Evolutionary conservation across 208 protist species (phyloP), one percentile per base, ranked within the genome.

Genomic region (Leishmania braziliensis): DNA sequence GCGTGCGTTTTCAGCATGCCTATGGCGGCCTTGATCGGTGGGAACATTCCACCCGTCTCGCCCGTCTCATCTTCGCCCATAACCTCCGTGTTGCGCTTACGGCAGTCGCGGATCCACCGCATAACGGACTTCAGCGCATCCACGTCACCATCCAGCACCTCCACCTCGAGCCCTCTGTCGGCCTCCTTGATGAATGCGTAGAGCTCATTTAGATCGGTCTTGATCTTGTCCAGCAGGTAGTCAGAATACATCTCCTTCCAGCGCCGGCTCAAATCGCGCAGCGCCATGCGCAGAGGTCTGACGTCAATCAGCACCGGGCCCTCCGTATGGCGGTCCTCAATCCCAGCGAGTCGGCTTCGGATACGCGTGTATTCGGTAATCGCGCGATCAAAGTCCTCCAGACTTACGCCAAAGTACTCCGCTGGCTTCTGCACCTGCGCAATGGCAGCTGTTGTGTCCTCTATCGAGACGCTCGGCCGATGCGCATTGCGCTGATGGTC

Each of bases 211-310:
- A 99, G 85, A 66, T 97, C 94, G 0, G 80, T 86, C 68, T 91
- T 90, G 63, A 98, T 97, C 81, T 98, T 95, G 50, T 97, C 89
- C 66, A 98, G 94, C 63, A 99, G 88, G 90, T 97, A 98, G 84
- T 96, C 92, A 0, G 98, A 98, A 88, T 97, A 99, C 84, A 95
- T 97, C 74, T 98, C 97, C 77, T 95, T 97, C 98, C 98, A 99
- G 75, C 97, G 95, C 62, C 95, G 96, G 85, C 97, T 97, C 39
- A 93, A 92, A 65, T 98, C 93, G 62, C 93, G 89, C 60, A 99
- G 90, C 6, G 98, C 91, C 39, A 98, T 83, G 75, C 98, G 98
- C 53, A 99, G 89, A 54, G 98, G 98, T 80, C 98, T 97, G n/a
- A 98, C 95, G 79, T 99, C 97, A 58, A 99, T 95, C 48, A 91